Evolutionary conservation across 2,329 filamentous ascomycete species (phyloP).

Genomic region (Ustulina deusta): DNA sequence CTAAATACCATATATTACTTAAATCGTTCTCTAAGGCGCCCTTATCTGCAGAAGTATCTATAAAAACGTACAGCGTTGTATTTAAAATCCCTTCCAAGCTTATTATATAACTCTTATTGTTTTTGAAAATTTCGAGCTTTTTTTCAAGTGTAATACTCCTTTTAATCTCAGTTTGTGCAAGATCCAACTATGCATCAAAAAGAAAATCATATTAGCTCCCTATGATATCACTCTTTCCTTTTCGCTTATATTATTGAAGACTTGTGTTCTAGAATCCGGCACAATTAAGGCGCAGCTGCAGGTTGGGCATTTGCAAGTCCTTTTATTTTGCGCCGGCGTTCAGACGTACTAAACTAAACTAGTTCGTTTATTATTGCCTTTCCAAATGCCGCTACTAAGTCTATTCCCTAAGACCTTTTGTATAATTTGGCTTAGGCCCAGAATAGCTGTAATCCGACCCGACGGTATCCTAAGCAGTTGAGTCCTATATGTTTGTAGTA

Average conservation of each 20-base stretch:
- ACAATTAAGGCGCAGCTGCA: slow-evolving; percentile 14
- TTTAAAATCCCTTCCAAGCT: slow-evolving; percentile 10
- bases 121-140: not conserved
- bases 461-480: slow-evolving; percentile 1
- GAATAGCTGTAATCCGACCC: not conserved
- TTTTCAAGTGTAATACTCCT: slow-evolving; percentile 10
- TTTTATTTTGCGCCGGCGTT: not conserved
- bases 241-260: slow-evolving; percentile 13
- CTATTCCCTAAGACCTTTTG: not conserved
- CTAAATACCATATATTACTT: too few relatives aligned
- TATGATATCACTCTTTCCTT: not conserved
- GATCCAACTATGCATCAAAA: slow-evolving; percentile 16
- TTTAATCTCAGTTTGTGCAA: slow-evolving; percentile 5
- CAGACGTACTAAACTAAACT: not conserved
- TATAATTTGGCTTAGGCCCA: not conserved
- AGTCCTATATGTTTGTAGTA: not conserved
- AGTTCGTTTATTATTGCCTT: not conserved
- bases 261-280: not conserved
- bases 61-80: not conserved
- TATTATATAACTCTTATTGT: slow-evolving; percentile 5
- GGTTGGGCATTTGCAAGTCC: not conserved
- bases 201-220: slow-evolving; percentile 5
- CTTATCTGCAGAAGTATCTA: slow-evolving; percentile 7
- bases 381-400: slow-evolving; percentile 5
- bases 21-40: not conserved